These are phyloP conservation scores for Mortierella sp. DNA, from an alignment of 371 early-diverging fungal genomes.

Conservation along the genomic window DNA sequence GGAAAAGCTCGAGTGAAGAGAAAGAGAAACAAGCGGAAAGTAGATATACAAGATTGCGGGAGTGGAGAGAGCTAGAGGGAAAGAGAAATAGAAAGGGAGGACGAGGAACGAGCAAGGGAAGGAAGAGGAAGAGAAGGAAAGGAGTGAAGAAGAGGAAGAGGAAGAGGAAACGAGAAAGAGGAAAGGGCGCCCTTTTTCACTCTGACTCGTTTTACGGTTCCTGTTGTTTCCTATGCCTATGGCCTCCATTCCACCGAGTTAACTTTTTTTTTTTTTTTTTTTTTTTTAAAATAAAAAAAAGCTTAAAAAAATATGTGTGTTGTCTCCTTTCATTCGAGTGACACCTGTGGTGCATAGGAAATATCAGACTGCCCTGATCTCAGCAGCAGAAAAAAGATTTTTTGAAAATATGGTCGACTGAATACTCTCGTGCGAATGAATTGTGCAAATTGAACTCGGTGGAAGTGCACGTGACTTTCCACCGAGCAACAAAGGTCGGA, in stretches of 20 bases:
- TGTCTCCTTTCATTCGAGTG: no score
- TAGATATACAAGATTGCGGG: conserved; percentile 1
- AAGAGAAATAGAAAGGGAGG: neutral
- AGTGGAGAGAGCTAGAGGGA: neutral
- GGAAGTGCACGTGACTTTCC: no score
- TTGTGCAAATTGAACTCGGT: no score
- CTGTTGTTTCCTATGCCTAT: conserved; percentile 15
- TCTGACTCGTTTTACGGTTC: neutral
- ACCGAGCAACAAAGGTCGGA: no score
- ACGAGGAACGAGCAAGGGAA: conserved; percentile 1
- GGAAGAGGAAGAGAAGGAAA: neutral
- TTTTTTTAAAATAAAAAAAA: no score
- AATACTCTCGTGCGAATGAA: no score
- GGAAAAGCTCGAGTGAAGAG: conserved; percentile 1
- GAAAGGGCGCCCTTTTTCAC: conserved; percentile 1
- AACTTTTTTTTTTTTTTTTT: no score
- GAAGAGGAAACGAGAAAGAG: conserved; percentile 5
- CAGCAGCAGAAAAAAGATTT: conserved; percentile 9
- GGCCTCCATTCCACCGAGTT: no score
- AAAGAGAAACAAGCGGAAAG: neutral
- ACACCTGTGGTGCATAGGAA: no score
- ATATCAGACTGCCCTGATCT: neutral
- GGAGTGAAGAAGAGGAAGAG: conserved; percentile 1
- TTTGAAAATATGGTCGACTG: no score
- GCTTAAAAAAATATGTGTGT: no score